A percentile compares a stretch with the other conserved stretches of the same genome.
These are phyloP conservation scores for Daedaleopsis sinensis DNA, from an alignment of 768 basidiomycete species.

Conservation along the genomic window DNA sequence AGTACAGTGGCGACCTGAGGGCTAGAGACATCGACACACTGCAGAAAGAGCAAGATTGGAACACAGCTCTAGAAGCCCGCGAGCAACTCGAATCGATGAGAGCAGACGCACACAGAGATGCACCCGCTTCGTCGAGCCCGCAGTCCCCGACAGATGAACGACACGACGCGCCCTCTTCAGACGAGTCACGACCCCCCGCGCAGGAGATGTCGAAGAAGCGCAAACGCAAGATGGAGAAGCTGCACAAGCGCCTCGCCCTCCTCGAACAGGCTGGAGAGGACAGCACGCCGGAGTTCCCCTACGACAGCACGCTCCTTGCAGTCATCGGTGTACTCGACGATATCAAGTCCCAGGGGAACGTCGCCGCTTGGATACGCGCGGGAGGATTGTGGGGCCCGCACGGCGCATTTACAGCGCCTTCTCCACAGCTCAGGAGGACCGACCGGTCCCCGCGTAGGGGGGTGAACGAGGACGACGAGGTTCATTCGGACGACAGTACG, in stretches of 20 bases:
- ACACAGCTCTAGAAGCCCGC: conserved; percentile 22
- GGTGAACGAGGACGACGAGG: conserved; percentile 1
- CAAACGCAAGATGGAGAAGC: conserved; percentile 25
- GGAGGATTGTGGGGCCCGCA: conserved; percentile 50
- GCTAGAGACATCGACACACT: conserved; percentile 39
- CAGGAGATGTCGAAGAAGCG: conserved; percentile 25
- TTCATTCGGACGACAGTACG: conserved; percentile 5
- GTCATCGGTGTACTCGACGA: conserved; percentile 68
- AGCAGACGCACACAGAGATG: not conserved
- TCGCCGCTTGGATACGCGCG: conserved; percentile 66
- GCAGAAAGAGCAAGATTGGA: conserved; percentile 20
- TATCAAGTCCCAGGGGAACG: conserved; percentile 59
- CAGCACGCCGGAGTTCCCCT: conserved; percentile 25
- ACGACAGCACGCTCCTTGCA: conserved; percentile 63
- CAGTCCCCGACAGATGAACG: not conserved
- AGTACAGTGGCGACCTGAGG: conserved; percentile 57
- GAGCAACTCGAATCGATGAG: conserved; percentile 14
- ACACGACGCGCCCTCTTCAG: not conserved
- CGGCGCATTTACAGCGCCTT: not conserved
- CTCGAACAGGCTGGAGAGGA: conserved; percentile 14
- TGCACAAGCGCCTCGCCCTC: conserved; percentile 15
- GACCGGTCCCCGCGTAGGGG: not conserved
- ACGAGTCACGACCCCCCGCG: not conserved
- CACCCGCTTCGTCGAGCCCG: not conserved
- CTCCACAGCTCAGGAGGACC: not conserved